Evolutionary conservation across 129 eudicot genomes (phyloP).

Genomic region (Centaurea solstitialis): DNA sequence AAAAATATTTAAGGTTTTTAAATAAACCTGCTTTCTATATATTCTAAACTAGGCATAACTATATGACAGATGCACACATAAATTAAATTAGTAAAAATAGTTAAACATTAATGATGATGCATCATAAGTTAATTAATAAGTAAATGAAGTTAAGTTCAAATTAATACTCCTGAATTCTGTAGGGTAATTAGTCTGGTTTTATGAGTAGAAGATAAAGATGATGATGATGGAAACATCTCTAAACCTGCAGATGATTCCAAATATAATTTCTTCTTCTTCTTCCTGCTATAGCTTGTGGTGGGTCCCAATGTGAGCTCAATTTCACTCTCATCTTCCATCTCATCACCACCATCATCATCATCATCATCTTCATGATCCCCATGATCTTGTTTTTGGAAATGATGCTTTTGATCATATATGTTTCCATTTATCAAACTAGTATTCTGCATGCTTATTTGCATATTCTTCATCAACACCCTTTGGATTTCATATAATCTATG

Average conservation of each 20-base stretch:
- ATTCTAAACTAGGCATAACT: no score
- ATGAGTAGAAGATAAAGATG: constrained; percentile 32
- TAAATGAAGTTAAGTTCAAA: not conserved
- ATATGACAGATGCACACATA: no score
- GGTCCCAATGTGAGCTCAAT: constrained; percentile 41
- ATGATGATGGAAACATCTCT: not conserved
- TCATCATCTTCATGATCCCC: not conserved
- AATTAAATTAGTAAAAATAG: no score
- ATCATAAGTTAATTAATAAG: not conserved
- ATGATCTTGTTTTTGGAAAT: not conserved
- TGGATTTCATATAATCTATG: constrained; percentile 31
- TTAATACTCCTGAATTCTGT: constrained; percentile 7
- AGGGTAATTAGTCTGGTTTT: constrained; percentile 14
- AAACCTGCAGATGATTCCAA: constrained; percentile 14
- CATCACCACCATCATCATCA: not conserved
- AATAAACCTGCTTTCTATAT: no score
- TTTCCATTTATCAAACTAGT: not conserved
- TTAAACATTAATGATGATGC: not conserved
- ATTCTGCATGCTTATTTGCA: constrained; percentile 29
- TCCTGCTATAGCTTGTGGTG: constrained; percentile 16
- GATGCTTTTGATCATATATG: not conserved
- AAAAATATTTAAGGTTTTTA: no score
- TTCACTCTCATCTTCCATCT: constrained; percentile 28
- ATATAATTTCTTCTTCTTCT: constrained; percentile 7
- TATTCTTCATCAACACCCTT: constrained; percentile 26